Evolutionary conservation across 2,329 filamentous ascomycete species (phyloP).

Genomic region (Clarireedia monteithiana): DNA sequence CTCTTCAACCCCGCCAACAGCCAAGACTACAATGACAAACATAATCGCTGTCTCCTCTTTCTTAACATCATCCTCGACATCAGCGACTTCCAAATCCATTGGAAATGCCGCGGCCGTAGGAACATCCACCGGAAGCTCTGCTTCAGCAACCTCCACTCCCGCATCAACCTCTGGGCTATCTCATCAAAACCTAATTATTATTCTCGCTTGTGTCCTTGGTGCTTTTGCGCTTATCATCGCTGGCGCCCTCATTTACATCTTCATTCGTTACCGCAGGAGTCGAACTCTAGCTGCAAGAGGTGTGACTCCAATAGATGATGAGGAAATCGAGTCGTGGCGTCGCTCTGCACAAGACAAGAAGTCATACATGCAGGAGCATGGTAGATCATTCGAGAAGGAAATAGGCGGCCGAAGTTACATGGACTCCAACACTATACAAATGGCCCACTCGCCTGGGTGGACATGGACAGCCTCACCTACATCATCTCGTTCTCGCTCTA

Average conservation of each 20-base stretch:
- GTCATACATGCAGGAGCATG: neutral
- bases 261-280: conserved; percentile 17
- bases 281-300: conserved; percentile 43
- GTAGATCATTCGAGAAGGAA: conserved; percentile 4
- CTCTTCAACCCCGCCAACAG: neutral
- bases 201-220: conserved; percentile 24
- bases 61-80: conserved; percentile 6
- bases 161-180: conserved; percentile 12
- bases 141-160: conserved; percentile 7
- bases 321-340: conserved; percentile 57
- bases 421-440: conserved; percentile 3
- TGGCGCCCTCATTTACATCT: conserved; percentile 15
- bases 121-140: conserved; percentile 9
- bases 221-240: conserved; percentile 21
- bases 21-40: conserved; percentile 10
- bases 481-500: conserved; percentile 13
- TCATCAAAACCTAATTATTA: conserved; percentile 19
- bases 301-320: conserved; percentile 54
- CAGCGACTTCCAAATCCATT: neutral
- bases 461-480: conserved; percentile 22
- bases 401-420: neutral
- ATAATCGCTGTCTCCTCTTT: conserved; percentile 16
- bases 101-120: conserved; percentile 1
- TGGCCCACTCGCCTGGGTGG: conserved; percentile 19
- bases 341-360: conserved; percentile 11